Evolutionary conservation across 345 rosid genomes (phyloP).

Genomic region (Brassica incana): DNA sequence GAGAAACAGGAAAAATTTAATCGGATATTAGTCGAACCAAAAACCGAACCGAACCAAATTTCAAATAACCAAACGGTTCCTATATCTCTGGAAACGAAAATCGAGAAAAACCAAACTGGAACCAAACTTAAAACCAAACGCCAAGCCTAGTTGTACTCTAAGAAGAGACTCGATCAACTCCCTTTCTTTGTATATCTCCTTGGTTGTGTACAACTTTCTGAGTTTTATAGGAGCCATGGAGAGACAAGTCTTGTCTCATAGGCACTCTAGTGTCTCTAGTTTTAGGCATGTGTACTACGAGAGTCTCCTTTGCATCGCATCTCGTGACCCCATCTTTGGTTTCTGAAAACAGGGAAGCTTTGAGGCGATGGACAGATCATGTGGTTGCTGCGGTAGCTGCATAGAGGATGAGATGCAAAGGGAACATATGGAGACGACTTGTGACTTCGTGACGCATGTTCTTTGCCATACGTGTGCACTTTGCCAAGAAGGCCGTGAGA

Average conservation of each 20-base stretch:
- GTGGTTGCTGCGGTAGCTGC: constrained; percentile 81
- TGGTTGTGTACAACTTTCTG: not conserved
- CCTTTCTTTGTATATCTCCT: too few species aligned
- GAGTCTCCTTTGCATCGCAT: not conserved
- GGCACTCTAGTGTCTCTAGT: not conserved
- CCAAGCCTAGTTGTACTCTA: too few species aligned
- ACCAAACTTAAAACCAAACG: too few species aligned
- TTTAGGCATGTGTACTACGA: not conserved
- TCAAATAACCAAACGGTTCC: too few species aligned
- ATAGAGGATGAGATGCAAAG: constrained; percentile 70
- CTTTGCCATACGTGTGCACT: constrained; percentile 85
- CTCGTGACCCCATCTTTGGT: not conserved
- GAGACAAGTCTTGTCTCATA: not conserved
- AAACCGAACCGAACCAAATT: too few species aligned
- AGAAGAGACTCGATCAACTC: too few species aligned
- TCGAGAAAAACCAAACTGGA: too few species aligned
- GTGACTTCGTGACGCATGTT: constrained; percentile 75
- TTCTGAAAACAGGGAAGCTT: constrained; percentile 63
- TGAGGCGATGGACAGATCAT: constrained; percentile 76
- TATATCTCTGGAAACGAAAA: too few species aligned
- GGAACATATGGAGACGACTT: constrained; percentile 70
- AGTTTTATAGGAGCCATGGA: not conserved
- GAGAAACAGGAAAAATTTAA: too few species aligned
- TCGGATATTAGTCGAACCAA: too few species aligned
- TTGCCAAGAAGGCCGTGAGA: constrained; percentile 97